Evolutionary conservation across 176 grass and related monocot genomes (phyloP).

Genomic region (Paspalum vaginatum): DNA sequence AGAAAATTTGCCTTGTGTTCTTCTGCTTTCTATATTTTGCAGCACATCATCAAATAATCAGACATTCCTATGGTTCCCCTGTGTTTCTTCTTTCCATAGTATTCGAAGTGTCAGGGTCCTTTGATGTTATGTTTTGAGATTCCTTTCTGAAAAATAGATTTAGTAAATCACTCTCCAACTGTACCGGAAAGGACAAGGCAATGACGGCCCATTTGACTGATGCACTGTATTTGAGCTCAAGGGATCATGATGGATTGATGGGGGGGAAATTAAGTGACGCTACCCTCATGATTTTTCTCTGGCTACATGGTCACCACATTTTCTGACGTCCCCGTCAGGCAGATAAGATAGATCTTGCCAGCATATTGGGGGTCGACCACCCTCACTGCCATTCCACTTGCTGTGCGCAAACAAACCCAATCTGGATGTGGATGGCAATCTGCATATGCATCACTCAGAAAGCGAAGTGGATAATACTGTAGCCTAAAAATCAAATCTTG

Average conservation of each 20-base stretch:
- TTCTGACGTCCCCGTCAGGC: not conserved
- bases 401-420: not conserved
- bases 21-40: no score
- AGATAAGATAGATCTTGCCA: conserved; percentile 26
- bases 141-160: not conserved
- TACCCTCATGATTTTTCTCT: not conserved
- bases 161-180: not conserved
- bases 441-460: no score
- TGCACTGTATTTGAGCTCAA: not conserved
- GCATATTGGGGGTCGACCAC: not conserved
- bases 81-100: no score
- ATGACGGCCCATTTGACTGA: not conserved
- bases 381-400: not conserved
- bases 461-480: not conserved
- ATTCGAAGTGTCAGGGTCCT: no score
- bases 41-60: no score
- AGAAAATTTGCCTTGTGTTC: no score
- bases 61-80: no score
- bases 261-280: no score
- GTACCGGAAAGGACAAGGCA: not conserved
- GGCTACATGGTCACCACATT: not conserved
- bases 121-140: no score
- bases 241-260: no score
- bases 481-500: not conserved
- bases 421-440: not conserved